These are phyloP conservation scores for Flaveria linearis DNA, from an alignment of 129 eudicot genomes.

Conservation along the genomic window DNA sequence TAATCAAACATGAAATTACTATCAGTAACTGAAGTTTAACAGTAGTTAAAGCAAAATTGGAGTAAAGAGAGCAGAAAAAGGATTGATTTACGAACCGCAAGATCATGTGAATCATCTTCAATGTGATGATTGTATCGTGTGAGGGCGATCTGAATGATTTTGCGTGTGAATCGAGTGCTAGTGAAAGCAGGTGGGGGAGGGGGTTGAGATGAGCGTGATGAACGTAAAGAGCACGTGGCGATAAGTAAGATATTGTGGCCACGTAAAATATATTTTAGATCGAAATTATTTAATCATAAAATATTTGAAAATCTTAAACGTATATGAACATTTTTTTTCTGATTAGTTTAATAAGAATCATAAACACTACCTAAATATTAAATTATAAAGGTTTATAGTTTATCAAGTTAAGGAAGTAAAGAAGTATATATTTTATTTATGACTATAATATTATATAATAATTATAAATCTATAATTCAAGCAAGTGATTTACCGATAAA, in stretches of 20 bases:
- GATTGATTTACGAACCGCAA: conserved; percentile 31
- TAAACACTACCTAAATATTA: no score
- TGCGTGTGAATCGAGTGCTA: conserved; percentile 5
- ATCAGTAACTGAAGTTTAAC: background rate
- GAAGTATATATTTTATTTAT: no score
- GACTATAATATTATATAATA: no score
- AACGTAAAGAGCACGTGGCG: conserved; percentile 25
- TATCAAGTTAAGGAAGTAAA: no score
- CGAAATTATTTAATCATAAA: background rate
- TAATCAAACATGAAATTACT: conserved; percentile 11
- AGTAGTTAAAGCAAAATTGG: background rate
- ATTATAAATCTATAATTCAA: no score
- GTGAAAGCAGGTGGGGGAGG: background rate
- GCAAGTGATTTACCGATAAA: no score
- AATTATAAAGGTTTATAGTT: no score
- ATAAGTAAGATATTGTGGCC: conserved; percentile 13
- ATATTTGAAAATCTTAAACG: background rate
- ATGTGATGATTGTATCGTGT: background rate
- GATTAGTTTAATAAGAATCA: no score
- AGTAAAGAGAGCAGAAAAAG: background rate
- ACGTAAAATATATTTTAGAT: background rate
- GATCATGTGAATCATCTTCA: conserved; percentile 18
- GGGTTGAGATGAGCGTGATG: background rate
- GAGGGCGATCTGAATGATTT: conserved; percentile 17
- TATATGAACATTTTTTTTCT: no score